A percentile compares a stretch with the other conserved stretches of the same genome.
These are phyloP conservation scores for Cladophialophora bantiana DNA, from an alignment of 2,329 filamentous ascomycete genomes.

Conservation along the genomic window DNA sequence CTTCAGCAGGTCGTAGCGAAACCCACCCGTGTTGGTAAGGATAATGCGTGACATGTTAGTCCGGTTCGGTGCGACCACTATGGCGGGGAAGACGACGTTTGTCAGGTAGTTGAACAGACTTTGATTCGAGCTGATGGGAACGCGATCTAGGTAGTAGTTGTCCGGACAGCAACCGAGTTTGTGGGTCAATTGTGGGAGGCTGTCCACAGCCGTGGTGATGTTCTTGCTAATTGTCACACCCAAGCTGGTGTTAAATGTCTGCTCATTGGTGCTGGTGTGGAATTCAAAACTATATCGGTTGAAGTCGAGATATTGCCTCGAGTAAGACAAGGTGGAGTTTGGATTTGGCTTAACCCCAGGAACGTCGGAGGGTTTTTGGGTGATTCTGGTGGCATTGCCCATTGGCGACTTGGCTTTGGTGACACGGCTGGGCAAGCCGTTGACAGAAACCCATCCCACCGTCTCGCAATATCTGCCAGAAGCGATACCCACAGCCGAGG, in stretches of 20 bases:
- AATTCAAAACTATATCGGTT: conserved; percentile 71
- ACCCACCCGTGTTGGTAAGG: conserved; percentile 66
- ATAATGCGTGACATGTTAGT: conserved; percentile 61
- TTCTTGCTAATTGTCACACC: conserved; percentile 57
- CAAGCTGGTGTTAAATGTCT: conserved; percentile 58
- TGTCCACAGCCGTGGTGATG: conserved; percentile 59
- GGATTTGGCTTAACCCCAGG: conserved; percentile 42
- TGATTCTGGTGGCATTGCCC: conserved; percentile 33
- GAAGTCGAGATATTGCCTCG: conserved; percentile 72
- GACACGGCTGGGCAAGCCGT: conserved; percentile 59
- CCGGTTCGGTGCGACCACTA: conserved; percentile 62
- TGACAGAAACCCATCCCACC: conserved; percentile 70
- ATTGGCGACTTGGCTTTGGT: conserved; percentile 36
- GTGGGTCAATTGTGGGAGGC: conserved; percentile 61
- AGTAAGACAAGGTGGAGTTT: conserved; percentile 55
- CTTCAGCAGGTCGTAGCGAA: conserved; percentile 68
- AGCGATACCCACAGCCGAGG: conserved; percentile 66
- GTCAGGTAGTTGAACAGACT: conserved; percentile 64
- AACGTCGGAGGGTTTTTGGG: conserved; percentile 25
- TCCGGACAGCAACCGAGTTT: conserved; percentile 67
- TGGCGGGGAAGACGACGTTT: conserved; percentile 56
- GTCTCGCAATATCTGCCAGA: conserved; percentile 73
- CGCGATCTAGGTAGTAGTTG: conserved; percentile 66
- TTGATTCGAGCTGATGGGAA: conserved; percentile 58
- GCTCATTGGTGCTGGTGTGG: conserved; percentile 62